Evolutionary conservation across 495 filamentous ascomycete species (phyloP).

Genomic region (Xylaria cubensis): DNA sequence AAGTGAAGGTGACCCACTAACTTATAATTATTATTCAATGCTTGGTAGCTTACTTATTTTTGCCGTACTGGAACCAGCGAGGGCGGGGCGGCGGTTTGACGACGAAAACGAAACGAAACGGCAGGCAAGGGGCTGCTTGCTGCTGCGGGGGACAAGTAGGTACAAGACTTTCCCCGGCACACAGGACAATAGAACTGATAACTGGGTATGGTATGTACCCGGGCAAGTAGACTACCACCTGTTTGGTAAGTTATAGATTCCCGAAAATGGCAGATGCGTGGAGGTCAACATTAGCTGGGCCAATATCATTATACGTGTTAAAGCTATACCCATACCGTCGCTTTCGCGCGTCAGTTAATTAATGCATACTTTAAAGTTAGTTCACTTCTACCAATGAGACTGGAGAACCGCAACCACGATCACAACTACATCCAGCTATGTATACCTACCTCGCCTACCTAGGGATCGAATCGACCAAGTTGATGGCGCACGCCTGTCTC

Average conservation of each 20-base stretch:
- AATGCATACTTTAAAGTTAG: background rate
- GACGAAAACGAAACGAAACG: background rate
- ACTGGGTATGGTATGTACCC: background rate
- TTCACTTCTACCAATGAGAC: slow-evolving; percentile 7
- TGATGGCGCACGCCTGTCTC: background rate
- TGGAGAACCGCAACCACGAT: background rate
- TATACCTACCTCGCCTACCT: too few species aligned
- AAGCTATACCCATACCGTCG: background rate
- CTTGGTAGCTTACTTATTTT: background rate
- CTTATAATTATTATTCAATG: slow-evolving; percentile 13
- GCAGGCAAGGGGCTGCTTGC: background rate
- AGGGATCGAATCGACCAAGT: background rate
- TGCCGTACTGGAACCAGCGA: background rate
- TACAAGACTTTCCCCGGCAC: background rate
- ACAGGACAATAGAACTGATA: slow-evolving; percentile 6
- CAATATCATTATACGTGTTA: background rate
- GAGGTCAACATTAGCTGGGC: background rate
- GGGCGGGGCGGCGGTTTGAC: background rate
- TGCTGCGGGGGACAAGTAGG: slow-evolving; percentile 1
- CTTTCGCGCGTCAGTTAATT: slow-evolving; percentile 2
- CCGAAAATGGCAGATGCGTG: background rate
- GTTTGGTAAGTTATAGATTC: background rate
- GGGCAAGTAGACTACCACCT: background rate
- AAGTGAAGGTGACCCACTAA: slow-evolving; percentile 15
- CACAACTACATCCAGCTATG: background rate